Evolutionary conservation across 2,329 filamentous ascomycete genomes (phyloP), one percentile per base, ranked within the genome.

Genomic region (Aspergillus ibericus): DNA sequence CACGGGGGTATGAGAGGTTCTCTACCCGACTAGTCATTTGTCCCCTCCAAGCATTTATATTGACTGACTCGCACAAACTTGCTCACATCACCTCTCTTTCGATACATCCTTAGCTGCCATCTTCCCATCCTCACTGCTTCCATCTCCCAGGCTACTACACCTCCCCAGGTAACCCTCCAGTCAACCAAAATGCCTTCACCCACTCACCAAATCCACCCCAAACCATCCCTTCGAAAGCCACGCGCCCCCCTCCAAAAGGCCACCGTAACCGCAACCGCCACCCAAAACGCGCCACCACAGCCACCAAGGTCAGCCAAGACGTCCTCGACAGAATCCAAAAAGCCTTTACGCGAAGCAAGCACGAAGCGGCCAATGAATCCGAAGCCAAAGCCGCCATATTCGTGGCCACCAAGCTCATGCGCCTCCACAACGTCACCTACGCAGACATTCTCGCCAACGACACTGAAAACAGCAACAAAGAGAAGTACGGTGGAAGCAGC

Each of bases 291-390:
- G 5, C 38, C 42, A n/a, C 52, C 32, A 46, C 16, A 1, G 16
- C 36, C 12, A 15, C 49, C 38, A 36, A n/a, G 4, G 32, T 57
- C 40, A 53, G 60, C 34, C 50, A 53, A 40, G 44, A 9, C 3
- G 44, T 60, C 29, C 48, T 69, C 15, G 58, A 61, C 10, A 64
- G 60, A 29, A 69, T 69, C 42, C 60, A 62, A 56, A 70, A 70
- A 59, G 69, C 64, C 38, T 62, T 68, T 35, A 53, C 53, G 8
- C 57, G 61, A 40, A 65, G 66, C 18, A 59, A 63, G 27, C 63
- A 69, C 54, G 35, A 58, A 16, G 62, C 59, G 50, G 53, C 61
- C 34, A 63, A 64, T 10, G 66, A 68, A 46, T 44, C 46, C 12
- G 68, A 70, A 59, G 66, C 65, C 20, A 57, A 64, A 59, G 58